Percentiles rank a stretch among this genome's conserved stretches.
These are phyloP conservation scores for Nicotiana tomentosiformis DNA, from an alignment of 257 asterid genomes.

Conservation along the genomic window DNA sequence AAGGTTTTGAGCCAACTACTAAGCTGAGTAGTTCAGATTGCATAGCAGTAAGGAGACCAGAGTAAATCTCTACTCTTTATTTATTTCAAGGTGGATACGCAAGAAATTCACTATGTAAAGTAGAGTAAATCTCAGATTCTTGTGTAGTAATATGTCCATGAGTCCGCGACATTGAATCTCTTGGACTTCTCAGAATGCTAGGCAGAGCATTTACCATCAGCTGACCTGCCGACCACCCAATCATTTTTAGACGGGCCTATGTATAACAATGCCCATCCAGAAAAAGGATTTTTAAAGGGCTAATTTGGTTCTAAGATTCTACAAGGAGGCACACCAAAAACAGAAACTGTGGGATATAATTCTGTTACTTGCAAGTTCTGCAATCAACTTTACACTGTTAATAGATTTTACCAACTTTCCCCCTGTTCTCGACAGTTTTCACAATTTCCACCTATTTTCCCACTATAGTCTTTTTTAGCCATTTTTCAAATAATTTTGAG, in stretches of 20 bases:
- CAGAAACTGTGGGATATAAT: neutral
- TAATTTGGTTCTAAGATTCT: neutral
- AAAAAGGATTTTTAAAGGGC: neutral
- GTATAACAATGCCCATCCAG: neutral
- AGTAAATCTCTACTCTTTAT: neutral
- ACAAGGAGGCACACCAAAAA: neutral
- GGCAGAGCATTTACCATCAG: neutral
- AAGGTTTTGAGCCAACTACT: neutral
- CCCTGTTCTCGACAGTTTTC: neutral
- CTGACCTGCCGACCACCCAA: neutral
- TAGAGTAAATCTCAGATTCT: neutral
- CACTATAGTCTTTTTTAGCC: neutral
- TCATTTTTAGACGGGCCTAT: neutral
- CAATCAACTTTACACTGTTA: neutral
- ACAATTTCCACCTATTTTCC: neutral
- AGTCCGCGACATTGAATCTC: neutral
- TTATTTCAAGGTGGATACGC: too few species aligned
- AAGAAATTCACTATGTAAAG: too few species aligned
- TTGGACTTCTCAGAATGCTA: neutral
- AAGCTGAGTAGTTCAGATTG: neutral
- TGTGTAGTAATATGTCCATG: neutral
- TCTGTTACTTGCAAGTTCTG: neutral
- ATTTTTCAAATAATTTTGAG: neutral
- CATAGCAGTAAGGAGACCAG: conserved; percentile 4
- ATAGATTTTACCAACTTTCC: neutral